phyloP scores from a whole-genome alignment of 306 rosid genomes.

The Sesbania bispinosa region DNA sequence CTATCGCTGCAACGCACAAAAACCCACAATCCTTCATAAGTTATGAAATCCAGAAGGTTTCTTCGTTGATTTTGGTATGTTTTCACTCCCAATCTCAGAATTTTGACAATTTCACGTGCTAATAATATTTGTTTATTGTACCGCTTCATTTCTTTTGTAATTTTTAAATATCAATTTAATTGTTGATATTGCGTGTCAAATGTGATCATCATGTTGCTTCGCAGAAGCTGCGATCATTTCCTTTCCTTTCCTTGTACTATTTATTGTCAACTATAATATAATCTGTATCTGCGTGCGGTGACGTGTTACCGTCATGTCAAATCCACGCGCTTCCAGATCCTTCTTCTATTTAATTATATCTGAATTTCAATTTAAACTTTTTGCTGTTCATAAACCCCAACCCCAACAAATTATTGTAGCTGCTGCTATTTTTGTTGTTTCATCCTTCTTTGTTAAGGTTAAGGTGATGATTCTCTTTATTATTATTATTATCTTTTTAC shows the following conservation, averaged over 20 bases:
- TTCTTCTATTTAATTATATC: background rate
- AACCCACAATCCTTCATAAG: background rate
- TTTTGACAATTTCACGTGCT: background rate
- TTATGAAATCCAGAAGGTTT: background rate
- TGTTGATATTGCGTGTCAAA: slow-evolving; percentile 18
- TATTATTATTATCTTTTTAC: background rate
- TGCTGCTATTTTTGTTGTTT: background rate
- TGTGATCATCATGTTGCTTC: background rate
- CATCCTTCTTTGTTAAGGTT: background rate
- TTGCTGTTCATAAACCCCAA: background rate
- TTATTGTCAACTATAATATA: background rate
- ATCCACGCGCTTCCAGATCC: slow-evolving; percentile 32
- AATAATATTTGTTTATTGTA: background rate
- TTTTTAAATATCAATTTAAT: background rate
- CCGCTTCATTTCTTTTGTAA: background rate
- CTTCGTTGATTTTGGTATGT: background rate
- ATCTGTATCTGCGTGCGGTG: background rate
- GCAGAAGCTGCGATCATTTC: background rate
- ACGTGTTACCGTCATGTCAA: background rate
- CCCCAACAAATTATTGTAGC: background rate
- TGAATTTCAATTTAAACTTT: background rate
- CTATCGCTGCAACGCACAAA: background rate
- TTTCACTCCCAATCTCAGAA: background rate
- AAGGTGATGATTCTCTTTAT: slow-evolving; percentile 7
- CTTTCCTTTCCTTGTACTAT: background rate